phyloP scores from a whole-genome alignment of 371 early-diverging fungal genomes.

The Syncephalis plumigaleata region DNA sequence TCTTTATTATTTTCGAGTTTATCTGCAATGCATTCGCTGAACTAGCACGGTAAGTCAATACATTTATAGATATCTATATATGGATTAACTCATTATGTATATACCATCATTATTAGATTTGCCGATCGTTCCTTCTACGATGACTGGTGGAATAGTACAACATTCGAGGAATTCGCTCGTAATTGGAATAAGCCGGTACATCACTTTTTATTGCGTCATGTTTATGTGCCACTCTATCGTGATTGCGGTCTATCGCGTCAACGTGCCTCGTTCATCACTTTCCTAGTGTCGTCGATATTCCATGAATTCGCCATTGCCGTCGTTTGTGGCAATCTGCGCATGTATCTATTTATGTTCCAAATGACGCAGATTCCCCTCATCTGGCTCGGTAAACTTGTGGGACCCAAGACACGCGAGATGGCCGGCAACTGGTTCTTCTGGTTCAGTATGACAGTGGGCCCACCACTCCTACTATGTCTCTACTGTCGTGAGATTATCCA shows the following conservation, averaged over 20 bases:
- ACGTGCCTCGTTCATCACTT: conserved; percentile 68
- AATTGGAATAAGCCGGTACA: conserved; percentile 98
- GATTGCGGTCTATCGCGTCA: conserved; percentile 51
- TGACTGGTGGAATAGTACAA: conserved; percentile 96
- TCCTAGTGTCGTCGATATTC: conserved; percentile 66
- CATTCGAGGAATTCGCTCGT: conserved; percentile 88
- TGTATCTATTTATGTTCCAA: conserved; percentile 75
- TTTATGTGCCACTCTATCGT: conserved; percentile 68
- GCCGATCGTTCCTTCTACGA: conserved; percentile 96
- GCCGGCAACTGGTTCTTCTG: conserved; percentile 73
- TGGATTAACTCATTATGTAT: neutral
- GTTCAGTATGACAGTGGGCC: conserved; percentile 65
- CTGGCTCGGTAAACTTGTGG: conserved; percentile 7
- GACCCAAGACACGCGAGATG: conserved; percentile 26
- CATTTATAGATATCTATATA: neutral
- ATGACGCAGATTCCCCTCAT: conserved; percentile 92
- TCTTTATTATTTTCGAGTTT: conserved; percentile 92
- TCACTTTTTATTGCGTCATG: conserved; percentile 82
- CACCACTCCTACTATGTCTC: conserved; percentile 57
- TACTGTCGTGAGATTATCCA: conserved; percentile 40
- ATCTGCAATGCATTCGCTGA: conserved; percentile 93
- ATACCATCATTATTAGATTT: conserved; percentile 28
- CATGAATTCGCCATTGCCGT: conserved; percentile 84
- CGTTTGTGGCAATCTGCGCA: conserved; percentile 43
- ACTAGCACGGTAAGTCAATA: conserved; percentile 54